Evolutionary conservation across 1,284 basidiomycete species (phyloP).

Genomic region (Sparassis latifolia): DNA sequence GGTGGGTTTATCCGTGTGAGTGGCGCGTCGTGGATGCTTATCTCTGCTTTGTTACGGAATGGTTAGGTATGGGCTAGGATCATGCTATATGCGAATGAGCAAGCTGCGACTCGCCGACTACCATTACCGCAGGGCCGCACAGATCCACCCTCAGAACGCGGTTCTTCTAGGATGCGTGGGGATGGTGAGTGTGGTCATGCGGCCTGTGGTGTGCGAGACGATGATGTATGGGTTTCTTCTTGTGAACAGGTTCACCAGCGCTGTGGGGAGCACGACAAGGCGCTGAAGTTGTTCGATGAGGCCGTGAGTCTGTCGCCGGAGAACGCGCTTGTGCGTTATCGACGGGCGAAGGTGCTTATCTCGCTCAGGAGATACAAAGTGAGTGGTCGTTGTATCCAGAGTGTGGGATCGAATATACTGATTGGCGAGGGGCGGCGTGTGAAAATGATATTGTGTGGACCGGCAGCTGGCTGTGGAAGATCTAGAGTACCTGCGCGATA

Average conservation of each 20-base stretch:
- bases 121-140: conserved; percentile 84
- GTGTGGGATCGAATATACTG: conserved; percentile 13
- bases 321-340: conserved; percentile 86
- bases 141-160: conserved; percentile 88
- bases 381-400: conserved; percentile 30
- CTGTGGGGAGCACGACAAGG: conserved; percentile 64
- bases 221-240: neutral
- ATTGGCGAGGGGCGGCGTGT: conserved; percentile 26
- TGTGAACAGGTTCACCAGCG: conserved; percentile 71
- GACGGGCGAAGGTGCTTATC: conserved; percentile 83
- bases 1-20: conserved; percentile 45
- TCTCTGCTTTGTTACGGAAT: conserved; percentile 9
- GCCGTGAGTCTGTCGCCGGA: conserved; percentile 73
- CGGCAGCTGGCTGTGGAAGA: conserved; percentile 71
- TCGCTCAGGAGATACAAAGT: conserved; percentile 77
- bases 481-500: conserved; percentile 70
- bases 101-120: conserved; percentile 89
- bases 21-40: conserved; percentile 11
- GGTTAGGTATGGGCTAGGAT: conserved; percentile 90
- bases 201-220: conserved; percentile 2
- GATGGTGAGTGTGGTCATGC: conserved; percentile 53
- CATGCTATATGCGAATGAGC: conserved; percentile 88
- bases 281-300: conserved; percentile 72
- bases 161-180: conserved; percentile 88
- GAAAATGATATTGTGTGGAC: conserved; percentile 10